Evolutionary conservation across 2,329 filamentous ascomycete species (phyloP), one percentile per base, ranked within the genome.

Genomic region (Colletotrichum somersetense): DNA sequence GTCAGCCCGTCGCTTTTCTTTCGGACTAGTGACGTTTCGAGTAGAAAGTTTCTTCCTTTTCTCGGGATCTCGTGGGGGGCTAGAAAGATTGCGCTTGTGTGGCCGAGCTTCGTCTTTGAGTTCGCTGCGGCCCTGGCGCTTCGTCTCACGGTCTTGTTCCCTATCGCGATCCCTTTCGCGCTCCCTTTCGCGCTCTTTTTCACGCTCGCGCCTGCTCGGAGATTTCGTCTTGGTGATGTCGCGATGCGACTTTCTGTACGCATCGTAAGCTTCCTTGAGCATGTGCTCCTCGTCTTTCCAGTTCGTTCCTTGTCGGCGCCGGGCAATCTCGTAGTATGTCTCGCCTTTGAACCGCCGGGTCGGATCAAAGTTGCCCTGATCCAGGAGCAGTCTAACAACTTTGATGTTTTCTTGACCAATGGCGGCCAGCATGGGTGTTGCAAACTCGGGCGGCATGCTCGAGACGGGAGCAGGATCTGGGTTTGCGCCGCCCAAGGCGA

Each of bases 401-500:
- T 94, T 93, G 62, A 96, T 88, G 77, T 97, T 96, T 74, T 91
- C 90, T 76, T 96, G 92, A 20, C 96, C 96, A 75, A 99, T 98
- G 1, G 96, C 95, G 71, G 95, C 95, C 48, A 98, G 88, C 86
- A 99, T 97, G 1, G 96, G 96, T 1, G 96, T 98, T 63, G 95
- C 92, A 77, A 93, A 91, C 69, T 96, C 95, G 53, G 87, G 83
- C 38, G 87, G 85, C 71, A 89, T 85, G 40, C 87, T 86, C 11
- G 85, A 77, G 58, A 95, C 81, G 16, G 93, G 89, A 8, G 88
- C 85, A 42, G 94, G 94, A 76, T 96, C 93, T 0, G 89, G 86
- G 65, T 89, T 89, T 16, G 88, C 88, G 61, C 87, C 85, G 3
- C 92, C 92, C 75, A 94, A 84, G 11, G 91, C 92, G 53, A 94